phyloP scores from a whole-genome alignment of 106 monocot species.

The Narthecium ossifragum region DNA sequence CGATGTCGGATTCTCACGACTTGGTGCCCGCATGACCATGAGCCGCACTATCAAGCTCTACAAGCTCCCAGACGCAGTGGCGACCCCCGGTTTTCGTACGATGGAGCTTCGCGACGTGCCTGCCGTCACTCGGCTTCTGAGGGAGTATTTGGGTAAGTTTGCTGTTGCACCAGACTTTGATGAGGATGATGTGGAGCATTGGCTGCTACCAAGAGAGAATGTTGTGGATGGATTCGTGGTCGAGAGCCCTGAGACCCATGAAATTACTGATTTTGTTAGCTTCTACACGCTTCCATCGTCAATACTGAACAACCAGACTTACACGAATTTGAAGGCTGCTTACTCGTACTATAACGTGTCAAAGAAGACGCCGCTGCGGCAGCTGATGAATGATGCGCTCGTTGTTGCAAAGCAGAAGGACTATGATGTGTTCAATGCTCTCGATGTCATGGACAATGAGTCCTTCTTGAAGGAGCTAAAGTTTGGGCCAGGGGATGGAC shows the following conservation, averaged over 20 bases:
- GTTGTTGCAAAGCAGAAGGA: slow-evolving; percentile 69
- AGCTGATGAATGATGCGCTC: slow-evolving; percentile 78
- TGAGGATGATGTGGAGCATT: slow-evolving; percentile 74
- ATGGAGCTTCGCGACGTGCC: slow-evolving; percentile 80
- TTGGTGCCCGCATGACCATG: slow-evolving; percentile 74
- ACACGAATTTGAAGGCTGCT: slow-evolving; percentile 62
- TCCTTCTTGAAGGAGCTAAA: slow-evolving; percentile 76
- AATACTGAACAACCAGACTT: slow-evolving; percentile 58
- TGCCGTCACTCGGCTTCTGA: slow-evolving; percentile 59
- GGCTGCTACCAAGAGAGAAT: slow-evolving; percentile 62
- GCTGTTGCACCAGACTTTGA: slow-evolving; percentile 57
- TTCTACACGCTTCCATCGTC: slow-evolving; percentile 69
- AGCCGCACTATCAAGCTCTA: slow-evolving; percentile 63
- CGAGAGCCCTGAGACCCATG: slow-evolving; percentile 59
- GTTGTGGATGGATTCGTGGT: slow-evolving; percentile 75
- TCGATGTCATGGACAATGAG: slow-evolving; percentile 80
- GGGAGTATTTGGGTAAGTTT: slow-evolving; percentile 46
- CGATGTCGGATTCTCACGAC: slow-evolving; percentile 68
- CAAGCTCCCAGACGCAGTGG: slow-evolving; percentile 43
- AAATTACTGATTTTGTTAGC: slow-evolving; percentile 81
- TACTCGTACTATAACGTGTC: slow-evolving; percentile 74
- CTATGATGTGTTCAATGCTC: slow-evolving; percentile 83
- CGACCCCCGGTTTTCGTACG: slow-evolving; percentile 60
- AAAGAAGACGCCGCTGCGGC: slow-evolving; percentile 55
- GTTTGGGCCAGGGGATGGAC: slow-evolving; percentile 77